phyloP scores from a whole-genome alignment of 2,329 filamentous ascomycete genomes.

The Nemania abortiva region DNA sequence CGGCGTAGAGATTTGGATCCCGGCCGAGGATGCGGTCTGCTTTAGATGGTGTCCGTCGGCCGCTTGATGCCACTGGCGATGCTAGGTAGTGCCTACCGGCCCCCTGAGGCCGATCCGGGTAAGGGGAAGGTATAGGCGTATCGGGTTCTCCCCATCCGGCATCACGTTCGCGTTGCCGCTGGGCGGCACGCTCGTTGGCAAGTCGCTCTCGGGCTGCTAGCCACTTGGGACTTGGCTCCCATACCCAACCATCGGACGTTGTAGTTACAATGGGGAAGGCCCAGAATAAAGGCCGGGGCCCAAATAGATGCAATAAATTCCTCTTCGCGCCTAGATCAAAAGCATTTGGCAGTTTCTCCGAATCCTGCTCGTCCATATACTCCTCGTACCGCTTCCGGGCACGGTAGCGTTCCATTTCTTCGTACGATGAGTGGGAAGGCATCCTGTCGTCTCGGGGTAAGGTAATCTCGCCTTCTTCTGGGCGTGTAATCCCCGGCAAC shows the following conservation, averaged over 20 bases:
- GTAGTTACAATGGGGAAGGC: slow-evolving; percentile 84
- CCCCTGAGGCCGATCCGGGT: slow-evolving; percentile 43
- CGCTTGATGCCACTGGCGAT: slow-evolving; percentile 42
- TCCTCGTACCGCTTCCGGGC: slow-evolving; percentile 69
- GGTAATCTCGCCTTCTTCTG: slow-evolving; percentile 80
- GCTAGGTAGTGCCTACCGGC: slow-evolving; percentile 53
- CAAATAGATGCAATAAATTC: slow-evolving; percentile 87
- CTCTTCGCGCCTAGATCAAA: slow-evolving; percentile 89
- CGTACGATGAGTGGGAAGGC: slow-evolving; percentile 64
- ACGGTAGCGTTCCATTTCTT: slow-evolving; percentile 67
- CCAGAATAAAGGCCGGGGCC: slow-evolving; percentile 79
- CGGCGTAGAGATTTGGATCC: slow-evolving; percentile 67
- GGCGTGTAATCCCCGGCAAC: slow-evolving; percentile 81
- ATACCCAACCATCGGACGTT: slow-evolving; percentile 91
- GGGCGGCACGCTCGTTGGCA: slow-evolving; percentile 67
- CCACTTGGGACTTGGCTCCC: slow-evolving; percentile 89
- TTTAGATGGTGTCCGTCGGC: slow-evolving; percentile 62
- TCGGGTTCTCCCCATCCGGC: slow-evolving; percentile 73
- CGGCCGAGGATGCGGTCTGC: slow-evolving; percentile 70
- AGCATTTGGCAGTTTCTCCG: slow-evolving; percentile 87
- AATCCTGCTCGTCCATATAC: slow-evolving; percentile 92
- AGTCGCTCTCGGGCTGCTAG: slow-evolving; percentile 75
- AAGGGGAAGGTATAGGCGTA: slow-evolving; percentile 43
- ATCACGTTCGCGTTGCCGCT: slow-evolving; percentile 71
- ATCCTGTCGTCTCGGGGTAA: slow-evolving; percentile 50